phyloP scores from a whole-genome alignment of 1,139 yeast species.

The Candida neerlandica region DNA sequence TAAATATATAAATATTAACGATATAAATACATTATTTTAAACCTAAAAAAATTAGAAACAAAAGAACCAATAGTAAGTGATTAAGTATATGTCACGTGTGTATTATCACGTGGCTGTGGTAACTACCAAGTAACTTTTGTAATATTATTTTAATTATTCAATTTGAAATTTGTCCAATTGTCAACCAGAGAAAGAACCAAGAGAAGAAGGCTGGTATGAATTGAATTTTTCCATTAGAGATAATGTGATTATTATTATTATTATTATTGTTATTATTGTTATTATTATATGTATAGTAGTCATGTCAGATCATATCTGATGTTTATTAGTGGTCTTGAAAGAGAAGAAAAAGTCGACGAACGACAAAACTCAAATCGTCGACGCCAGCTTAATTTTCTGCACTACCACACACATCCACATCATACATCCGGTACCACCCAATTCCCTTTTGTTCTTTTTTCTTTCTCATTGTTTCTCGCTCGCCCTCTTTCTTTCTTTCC shows the following conservation, averaged over 20 bases:
- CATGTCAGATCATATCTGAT: too few species aligned
- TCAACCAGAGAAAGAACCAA: too few species aligned
- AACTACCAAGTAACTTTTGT: not conserved
- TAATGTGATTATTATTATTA: not conserved
- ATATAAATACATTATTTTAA: not conserved
- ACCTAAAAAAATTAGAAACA: too few species aligned
- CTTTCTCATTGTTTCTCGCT: not conserved
- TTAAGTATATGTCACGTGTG: not conserved
- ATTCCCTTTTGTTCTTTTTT: not conserved
- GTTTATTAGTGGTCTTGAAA: too few species aligned
- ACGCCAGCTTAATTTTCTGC: not conserved
- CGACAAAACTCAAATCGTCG: slow-evolving; percentile 1
- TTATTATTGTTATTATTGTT: not conserved
- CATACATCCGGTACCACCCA: not conserved
- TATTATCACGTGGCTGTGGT: not conserved
- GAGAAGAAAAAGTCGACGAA: not conserved
- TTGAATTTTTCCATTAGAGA: not conserved
- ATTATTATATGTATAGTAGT: too few species aligned
- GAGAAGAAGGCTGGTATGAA: too few species aligned
- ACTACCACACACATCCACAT: too few species aligned
- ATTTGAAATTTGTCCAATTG: too few species aligned
- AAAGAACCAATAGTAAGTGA: too few species aligned
- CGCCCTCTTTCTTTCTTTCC: not conserved
- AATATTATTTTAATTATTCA: not conserved
- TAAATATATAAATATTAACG: not conserved